These are phyloP conservation scores for Wickerhamomyces strasburgensis DNA, from an alignment of 805 yeast species.

Conservation along the genomic window DNA sequence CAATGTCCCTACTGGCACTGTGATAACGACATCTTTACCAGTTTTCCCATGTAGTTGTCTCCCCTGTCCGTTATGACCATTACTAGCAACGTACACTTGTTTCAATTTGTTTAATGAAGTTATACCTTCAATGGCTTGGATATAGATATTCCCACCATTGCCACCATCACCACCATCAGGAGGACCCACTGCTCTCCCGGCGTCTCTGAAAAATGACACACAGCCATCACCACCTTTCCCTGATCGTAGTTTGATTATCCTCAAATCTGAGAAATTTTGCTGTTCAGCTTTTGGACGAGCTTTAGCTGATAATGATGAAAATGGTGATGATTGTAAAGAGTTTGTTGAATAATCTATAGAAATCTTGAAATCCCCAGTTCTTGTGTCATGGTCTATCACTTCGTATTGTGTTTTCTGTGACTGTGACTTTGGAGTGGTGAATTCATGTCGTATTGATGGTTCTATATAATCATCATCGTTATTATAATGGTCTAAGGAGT, in stretches of 20 bases:
- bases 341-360: constrained; percentile 10
- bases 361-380: constrained; percentile 9
- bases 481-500: constrained; percentile 11
- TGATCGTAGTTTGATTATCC: constrained; percentile 59
- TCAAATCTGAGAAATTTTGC: constrained; percentile 55
- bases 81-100: constrained; percentile 63
- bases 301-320: constrained; percentile 30
- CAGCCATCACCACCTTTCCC: constrained; percentile 91
- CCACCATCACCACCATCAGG: constrained; percentile 99
- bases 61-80: constrained; percentile 67
- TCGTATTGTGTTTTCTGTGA: constrained; percentile 4
- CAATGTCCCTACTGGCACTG: constrained; percentile 90
- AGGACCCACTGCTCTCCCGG: constrained; percentile 82
- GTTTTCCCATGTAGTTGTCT: constrained; percentile 81
- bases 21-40: constrained; percentile 74
- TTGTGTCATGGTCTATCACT: constrained; percentile 6
- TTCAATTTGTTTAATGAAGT: constrained; percentile 67
- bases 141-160: constrained; percentile 79
- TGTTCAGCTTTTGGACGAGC: constrained; percentile 40
- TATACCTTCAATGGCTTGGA: constrained; percentile 71
- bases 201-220: constrained; percentile 81
- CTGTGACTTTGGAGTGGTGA: constrained; percentile 1
- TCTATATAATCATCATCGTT: constrained; percentile 4
- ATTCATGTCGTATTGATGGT: constrained; percentile 1
- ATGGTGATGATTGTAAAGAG: constrained; percentile 31